Base-by-base conservation (phyloP, 148 eudicot species). In the Diospyros kaki region DNA sequence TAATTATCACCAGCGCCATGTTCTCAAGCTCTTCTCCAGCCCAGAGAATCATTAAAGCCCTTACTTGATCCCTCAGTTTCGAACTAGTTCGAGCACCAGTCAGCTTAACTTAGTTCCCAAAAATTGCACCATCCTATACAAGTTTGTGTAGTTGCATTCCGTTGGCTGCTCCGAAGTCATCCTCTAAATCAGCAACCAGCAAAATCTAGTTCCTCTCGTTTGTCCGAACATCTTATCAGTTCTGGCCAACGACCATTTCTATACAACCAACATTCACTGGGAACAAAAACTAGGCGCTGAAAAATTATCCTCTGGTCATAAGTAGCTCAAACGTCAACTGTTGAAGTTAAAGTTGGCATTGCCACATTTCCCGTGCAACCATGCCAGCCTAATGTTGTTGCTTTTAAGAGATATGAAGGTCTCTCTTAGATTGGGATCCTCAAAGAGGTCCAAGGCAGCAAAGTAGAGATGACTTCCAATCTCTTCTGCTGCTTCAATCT, bases 361-460 rank as follows among this genome's bases (percentile, higher is more conserved):
- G 11, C 83, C 62, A 76, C 87, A 87, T 76, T 89, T 91, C 60
- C 81, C 84, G 79, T 80, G 86, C 82, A 89, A 69, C 96, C 96
- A 91, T 41, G 81, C 79, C 79, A 82, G 58, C 71, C 89, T 77
- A 41, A 78, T 62, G 53, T 80, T 81, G 55, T 66, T 82, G 73
- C 82, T 79, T 53, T 79, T 77, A 9, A 91, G 86, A 69, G 90
- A 89, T 14, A 91, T 64, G 68, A 91, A 89, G 55, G 75, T 82
- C 73, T 89, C 91, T 59, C 97, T 86, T 6, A 82, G 40, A 67
- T 42, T 78, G 3, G 87, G 82, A 60, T 84, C 78, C 75, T 87
- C 97, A 74, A 91, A 87, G 43, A 91, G 86, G 83, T 91, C 97
- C 84, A 91, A 52, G 15, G 93, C 89, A 58, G 87, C 82, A 73